phyloP scores from a whole-genome alignment of 2,329 filamentous ascomycete genomes.

The Trichoderma polysporum region DNA sequence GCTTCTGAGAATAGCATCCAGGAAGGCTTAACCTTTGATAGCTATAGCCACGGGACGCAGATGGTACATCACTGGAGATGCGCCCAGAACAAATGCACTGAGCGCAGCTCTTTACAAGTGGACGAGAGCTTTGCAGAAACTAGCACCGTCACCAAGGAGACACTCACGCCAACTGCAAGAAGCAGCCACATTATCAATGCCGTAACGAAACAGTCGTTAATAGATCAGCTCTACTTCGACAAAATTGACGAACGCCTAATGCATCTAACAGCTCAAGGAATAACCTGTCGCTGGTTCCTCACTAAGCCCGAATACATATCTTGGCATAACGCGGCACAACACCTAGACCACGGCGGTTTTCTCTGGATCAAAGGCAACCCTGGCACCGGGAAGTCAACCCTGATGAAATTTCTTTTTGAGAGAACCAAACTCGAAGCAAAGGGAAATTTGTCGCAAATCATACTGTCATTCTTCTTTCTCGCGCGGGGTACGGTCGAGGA shows the following conservation, averaged over 20 bases:
- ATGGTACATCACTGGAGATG: neutral
- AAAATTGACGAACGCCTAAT: neutral
- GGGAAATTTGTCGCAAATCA: neutral
- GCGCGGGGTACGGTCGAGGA: slow-evolving; percentile 45
- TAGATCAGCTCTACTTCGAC: neutral
- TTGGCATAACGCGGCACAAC: slow-evolving; percentile 17
- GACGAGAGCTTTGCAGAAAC: neutral
- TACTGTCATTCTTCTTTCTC: slow-evolving; percentile 48
- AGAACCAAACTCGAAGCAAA: neutral
- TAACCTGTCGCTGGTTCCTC: slow-evolving; percentile 27
- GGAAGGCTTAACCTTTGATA: neutral
- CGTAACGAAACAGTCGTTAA: neutral
- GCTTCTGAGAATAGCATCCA: no score
- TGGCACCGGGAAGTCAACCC: neutral
- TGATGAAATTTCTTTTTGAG: slow-evolving; percentile 9
- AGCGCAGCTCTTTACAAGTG: neutral
- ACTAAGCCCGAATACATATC: neutral
- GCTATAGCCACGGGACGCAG: neutral
- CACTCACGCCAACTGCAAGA: neutral
- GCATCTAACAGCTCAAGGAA: neutral
- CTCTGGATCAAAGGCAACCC: neutral
- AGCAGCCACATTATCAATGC: neutral
- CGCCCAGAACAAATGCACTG: neutral
- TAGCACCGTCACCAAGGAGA: neutral
- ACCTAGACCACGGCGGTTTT: neutral